A percentile compares a stretch with the other conserved stretches of the same genome.
These are phyloP conservation scores for Colletotrichum simmondsii DNA, from an alignment of 2,329 filamentous ascomycete genomes.

Conservation along the genomic window DNA sequence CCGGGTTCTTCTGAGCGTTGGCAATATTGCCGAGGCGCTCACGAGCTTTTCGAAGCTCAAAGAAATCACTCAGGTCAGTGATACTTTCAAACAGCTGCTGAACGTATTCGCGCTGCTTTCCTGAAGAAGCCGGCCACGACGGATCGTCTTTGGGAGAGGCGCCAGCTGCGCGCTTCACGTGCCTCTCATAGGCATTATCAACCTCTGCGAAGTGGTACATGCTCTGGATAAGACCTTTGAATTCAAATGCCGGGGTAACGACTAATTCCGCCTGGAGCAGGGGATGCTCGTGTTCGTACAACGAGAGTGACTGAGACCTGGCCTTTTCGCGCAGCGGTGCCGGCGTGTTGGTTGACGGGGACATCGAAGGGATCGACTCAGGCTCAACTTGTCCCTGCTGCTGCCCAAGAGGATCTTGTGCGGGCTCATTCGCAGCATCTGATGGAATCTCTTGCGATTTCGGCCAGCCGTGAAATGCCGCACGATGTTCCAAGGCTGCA, in stretches of 20 bases:
- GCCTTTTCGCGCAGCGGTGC: no score
- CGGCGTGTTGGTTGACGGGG: no score
- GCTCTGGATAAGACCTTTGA: not conserved
- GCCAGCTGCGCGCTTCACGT: not conserved
- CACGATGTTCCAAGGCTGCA: not conserved
- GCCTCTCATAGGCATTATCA: not conserved
- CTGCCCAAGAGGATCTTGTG: no score
- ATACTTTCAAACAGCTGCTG: not conserved
- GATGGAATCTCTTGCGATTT: no score
- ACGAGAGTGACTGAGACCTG: no score
- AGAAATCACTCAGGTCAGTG: not conserved
- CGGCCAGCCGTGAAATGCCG: not conserved
- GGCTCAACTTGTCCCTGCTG: no score
- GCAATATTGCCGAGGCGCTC: not conserved
- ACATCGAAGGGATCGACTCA: no score
- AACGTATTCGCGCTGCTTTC: not conserved
- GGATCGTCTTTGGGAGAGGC: not conserved
- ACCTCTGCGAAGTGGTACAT: not conserved
- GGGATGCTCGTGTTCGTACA: no score
- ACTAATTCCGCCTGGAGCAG: not conserved
- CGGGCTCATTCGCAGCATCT: not conserved
- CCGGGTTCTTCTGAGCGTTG: not conserved
- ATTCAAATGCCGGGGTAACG: not conserved
- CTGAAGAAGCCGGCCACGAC: not conserved
- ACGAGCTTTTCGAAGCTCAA: constrained; percentile 7